phyloP scores from a whole-genome alignment of 2,329 filamentous ascomycete species.

The Fusarium mexicanum region DNA sequence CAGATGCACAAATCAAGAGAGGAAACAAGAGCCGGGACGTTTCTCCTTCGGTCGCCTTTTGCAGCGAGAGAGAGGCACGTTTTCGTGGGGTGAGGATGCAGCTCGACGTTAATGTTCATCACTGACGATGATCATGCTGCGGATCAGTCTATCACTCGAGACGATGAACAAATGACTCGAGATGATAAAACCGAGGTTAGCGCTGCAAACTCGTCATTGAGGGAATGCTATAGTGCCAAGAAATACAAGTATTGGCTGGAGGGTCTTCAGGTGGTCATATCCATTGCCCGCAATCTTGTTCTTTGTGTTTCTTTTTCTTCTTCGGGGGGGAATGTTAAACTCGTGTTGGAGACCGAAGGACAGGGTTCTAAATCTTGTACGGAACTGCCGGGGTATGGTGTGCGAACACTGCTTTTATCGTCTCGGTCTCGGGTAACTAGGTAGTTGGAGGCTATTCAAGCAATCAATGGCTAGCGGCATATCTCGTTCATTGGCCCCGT shows the following conservation, averaged over 20 bases:
- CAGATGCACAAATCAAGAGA: conserved; percentile 10
- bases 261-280: conserved; percentile 1
- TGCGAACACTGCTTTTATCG: neutral
- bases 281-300: conserved; percentile 19
- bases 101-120: conserved; percentile 15
- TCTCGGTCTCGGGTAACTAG: neutral
- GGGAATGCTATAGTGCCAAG: conserved; percentile 22
- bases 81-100: conserved; percentile 15
- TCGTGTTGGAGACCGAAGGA: neutral
- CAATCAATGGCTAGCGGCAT: neutral
- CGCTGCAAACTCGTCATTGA: conserved; percentile 23
- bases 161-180: conserved; percentile 11
- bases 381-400: conserved; percentile 10
- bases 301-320: neutral
- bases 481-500: neutral
- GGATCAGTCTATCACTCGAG: conserved; percentile 5
- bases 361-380: neutral
- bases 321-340: conserved; percentile 1
- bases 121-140: conserved; percentile 10
- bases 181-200: conserved; percentile 17
- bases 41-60: neutral
- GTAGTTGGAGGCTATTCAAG: neutral
- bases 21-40: neutral
- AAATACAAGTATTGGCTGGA: conserved; percentile 17
- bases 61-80: neutral